A percentile compares a stretch with the other conserved stretches of the same genome.
phyloP scores from a whole-genome alignment of 2,329 filamentous ascomycete species.

The Leptographium galeiforme region DNA sequence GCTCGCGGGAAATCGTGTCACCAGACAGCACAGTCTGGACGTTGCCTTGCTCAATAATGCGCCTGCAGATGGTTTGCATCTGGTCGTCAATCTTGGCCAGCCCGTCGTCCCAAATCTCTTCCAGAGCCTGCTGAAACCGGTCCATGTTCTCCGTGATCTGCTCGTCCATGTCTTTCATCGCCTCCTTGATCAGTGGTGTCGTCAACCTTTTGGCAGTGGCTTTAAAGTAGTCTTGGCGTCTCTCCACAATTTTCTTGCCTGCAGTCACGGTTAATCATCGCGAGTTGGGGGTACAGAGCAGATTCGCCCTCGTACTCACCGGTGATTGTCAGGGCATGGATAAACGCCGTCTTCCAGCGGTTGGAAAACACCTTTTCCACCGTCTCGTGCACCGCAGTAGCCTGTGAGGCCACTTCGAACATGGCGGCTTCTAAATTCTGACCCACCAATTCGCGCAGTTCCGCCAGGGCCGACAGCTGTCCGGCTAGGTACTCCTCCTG shows the following conservation, averaged over 20 bases:
- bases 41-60: background rate
- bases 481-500: background rate
- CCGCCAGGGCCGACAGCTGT: background rate
- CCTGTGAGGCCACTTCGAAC: background rate
- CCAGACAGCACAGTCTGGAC: background rate
- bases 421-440: conserved; percentile 3
- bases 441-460: conserved; percentile 1
- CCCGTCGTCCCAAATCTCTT: background rate
- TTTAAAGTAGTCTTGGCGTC: background rate
- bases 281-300: background rate
- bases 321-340: background rate
- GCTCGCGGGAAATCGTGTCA: background rate
- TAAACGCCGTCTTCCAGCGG: background rate
- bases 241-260: background rate
- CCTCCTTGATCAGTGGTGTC: background rate
- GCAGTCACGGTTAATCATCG: background rate
- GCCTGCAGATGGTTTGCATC: background rate
- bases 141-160: background rate
- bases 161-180: background rate
- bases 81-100: background rate
- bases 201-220: background rate
- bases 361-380: background rate
- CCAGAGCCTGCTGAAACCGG: background rate
- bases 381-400: background rate
- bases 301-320: background rate